Evolutionary conservation across 805 yeast genomes (phyloP).

Genomic region (Barnettozyma sp.): DNA sequence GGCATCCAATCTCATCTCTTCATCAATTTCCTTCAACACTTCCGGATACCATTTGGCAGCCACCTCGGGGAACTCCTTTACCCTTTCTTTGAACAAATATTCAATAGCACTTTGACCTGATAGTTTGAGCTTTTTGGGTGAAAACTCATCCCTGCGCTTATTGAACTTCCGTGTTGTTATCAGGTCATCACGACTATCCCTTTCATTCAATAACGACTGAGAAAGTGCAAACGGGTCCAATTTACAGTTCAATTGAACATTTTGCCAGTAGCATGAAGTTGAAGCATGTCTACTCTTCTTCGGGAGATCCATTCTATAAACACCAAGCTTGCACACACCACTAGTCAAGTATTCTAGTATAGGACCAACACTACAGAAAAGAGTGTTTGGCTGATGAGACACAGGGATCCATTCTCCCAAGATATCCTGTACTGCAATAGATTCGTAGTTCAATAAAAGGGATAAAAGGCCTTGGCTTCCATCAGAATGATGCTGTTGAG

Average conservation of each 20-base stretch:
- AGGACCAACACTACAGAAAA: conserved; percentile 38
- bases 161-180: too few relatives aligned
- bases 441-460: conserved; percentile 13
- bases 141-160: too few relatives aligned
- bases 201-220: conserved; percentile 24
- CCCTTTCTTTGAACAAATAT: conserved; percentile 35
- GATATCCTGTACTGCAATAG: conserved; percentile 38
- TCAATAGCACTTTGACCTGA: conserved; percentile 34
- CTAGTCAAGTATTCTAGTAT: conserved; percentile 37
- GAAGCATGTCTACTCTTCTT: conserved; percentile 27
- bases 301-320: conserved; percentile 31
- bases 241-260: conserved; percentile 32
- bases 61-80: conserved; percentile 39
- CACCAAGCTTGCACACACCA: conserved; percentile 41
- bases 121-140: too few relatives aligned
- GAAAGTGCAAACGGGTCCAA: conserved; percentile 30
- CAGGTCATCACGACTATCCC: conserved; percentile 36
- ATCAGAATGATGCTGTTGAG: too few relatives aligned
- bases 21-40: conserved; percentile 27
- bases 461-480: too few relatives aligned
- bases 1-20: too few relatives aligned
- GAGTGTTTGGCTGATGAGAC: conserved; percentile 27
- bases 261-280: conserved; percentile 37
- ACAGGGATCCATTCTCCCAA: conserved; percentile 40
- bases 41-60: conserved; percentile 37